Conservation (phyloP, 768 basidiomycete genomes). For the Suillus luteus region DNA sequence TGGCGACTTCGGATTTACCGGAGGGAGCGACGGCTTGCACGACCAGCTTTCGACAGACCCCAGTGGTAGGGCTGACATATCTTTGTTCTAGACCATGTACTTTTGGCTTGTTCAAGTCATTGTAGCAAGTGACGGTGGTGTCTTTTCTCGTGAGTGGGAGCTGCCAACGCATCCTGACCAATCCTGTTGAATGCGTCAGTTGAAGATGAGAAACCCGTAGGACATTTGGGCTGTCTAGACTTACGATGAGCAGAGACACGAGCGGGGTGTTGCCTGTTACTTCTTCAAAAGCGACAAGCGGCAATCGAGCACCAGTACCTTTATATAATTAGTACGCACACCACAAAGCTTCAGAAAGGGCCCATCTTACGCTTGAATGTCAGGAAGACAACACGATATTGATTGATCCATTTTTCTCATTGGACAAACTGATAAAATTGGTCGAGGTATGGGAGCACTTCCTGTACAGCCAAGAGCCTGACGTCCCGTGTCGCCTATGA, state of each 20-base stretch:
- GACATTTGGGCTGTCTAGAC: neutral
- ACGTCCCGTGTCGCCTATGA: neutral
- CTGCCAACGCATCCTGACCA: neutral
- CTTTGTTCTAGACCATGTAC: conserved; percentile 18
- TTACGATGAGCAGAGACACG: neutral
- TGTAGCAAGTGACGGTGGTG: conserved; percentile 6
- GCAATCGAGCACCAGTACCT: neutral
- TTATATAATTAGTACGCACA: neutral
- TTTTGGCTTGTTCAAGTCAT: conserved; percentile 1
- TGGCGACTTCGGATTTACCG: neutral
- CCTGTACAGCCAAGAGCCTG: neutral
- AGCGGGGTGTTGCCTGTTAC: neutral
- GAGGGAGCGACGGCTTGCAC: conserved; percentile 18
- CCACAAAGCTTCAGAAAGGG: neutral
- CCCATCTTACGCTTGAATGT: neutral
- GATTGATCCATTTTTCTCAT: neutral
- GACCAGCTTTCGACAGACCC: conserved; percentile 16
- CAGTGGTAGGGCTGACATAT: conserved; percentile 23
- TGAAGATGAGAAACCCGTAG: neutral
- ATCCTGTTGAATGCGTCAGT: neutral
- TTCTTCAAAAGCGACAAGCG: neutral
- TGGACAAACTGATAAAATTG: neutral
- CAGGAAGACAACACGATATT: neutral
- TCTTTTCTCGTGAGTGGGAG: neutral
- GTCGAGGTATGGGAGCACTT: neutral